Percentiles rank a stretch among this genome's conserved stretches.
Evolutionary conservation across 306 rosid genomes (phyloP).

Genomic region (Bauhinia variegata): DNA sequence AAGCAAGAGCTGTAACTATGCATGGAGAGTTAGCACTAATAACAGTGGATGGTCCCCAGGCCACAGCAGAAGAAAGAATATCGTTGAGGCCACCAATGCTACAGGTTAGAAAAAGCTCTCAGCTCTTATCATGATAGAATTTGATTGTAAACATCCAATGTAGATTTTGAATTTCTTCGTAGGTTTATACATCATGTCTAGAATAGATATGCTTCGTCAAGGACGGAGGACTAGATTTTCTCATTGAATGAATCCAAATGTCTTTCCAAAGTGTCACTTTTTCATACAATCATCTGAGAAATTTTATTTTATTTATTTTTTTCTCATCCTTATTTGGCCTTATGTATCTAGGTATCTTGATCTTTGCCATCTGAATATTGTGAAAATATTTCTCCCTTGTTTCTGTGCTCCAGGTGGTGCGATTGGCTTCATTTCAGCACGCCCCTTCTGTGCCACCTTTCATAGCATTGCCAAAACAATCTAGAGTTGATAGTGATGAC

Average conservation of each 20-base stretch:
- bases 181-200: constrained; percentile 22
- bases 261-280: neutral
- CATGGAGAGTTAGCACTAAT: constrained; percentile 95
- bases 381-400: constrained; percentile 24
- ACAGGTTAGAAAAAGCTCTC: constrained; percentile 61
- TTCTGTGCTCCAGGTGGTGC: constrained; percentile 72
- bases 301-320: neutral
- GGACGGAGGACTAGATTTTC: too few relatives aligned
- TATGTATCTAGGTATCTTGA: neutral
- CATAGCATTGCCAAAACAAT: constrained; percentile 73
- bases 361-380: constrained; percentile 17
- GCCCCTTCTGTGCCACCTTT: constrained; percentile 98
- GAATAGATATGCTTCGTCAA: constrained; percentile 21
- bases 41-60: constrained; percentile 77
- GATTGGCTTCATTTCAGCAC: constrained; percentile 98
- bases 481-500: constrained; percentile 76
- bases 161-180: constrained; percentile 22
- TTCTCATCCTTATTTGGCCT: too few relatives aligned
- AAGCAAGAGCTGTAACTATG: constrained; percentile 71
- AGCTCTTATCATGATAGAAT: constrained; percentile 12
- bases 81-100: constrained; percentile 93
- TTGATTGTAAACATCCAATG: constrained; percentile 25
- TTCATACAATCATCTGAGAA: neutral
- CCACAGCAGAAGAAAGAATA: constrained; percentile 71
- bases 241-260: neutral